Evolutionary conservation across 371 early-diverging fungal species (phyloP).

Genomic region (Furculomyces boomerangus): DNA sequence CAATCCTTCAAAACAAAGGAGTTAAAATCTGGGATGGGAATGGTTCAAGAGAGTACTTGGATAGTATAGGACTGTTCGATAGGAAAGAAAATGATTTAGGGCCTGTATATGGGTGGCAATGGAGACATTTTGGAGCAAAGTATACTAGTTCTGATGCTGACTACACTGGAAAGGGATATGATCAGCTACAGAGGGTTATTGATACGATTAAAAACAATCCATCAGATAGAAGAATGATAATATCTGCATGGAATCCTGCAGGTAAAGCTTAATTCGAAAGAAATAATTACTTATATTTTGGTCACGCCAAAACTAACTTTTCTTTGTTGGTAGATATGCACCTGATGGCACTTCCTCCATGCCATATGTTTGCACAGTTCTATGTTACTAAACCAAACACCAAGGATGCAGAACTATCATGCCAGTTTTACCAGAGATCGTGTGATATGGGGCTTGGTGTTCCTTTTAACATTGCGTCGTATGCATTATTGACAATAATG

Average conservation of each 20-base stretch:
- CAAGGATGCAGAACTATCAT: conserved; percentile 42
- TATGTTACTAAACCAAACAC: conserved; percentile 51
- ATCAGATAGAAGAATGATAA: conserved; percentile 80
- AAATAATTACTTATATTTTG: too few species aligned
- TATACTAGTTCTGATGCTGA: conserved; percentile 76
- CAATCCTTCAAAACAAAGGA: conserved; percentile 57
- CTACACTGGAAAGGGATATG: conserved; percentile 89
- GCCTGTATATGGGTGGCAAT: conserved; percentile 99
- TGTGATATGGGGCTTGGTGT: conserved; percentile 99
- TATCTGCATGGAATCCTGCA: conserved; percentile 98
- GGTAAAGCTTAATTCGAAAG: too few species aligned
- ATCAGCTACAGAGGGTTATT: conserved; percentile 89
- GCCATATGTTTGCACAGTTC: conserved; percentile 92
- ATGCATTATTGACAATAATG: conserved; percentile 87
- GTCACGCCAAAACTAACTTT: too few species aligned
- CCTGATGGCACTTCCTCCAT: conserved; percentile 90
- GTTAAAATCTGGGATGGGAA: conserved; percentile 98
- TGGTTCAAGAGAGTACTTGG: conserved; percentile 82
- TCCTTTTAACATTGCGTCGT: conserved; percentile 99
- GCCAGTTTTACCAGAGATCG: conserved; percentile 95
- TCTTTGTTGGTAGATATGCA: too few species aligned
- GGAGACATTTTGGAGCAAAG: conserved; percentile 98
- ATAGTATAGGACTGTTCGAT: conserved; percentile 59
- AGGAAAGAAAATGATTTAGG: conserved; percentile 91
- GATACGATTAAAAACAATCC: conserved; percentile 70